Conservation (phyloP, 129 eudicot genomes). For the Lactuca sativa region DNA sequence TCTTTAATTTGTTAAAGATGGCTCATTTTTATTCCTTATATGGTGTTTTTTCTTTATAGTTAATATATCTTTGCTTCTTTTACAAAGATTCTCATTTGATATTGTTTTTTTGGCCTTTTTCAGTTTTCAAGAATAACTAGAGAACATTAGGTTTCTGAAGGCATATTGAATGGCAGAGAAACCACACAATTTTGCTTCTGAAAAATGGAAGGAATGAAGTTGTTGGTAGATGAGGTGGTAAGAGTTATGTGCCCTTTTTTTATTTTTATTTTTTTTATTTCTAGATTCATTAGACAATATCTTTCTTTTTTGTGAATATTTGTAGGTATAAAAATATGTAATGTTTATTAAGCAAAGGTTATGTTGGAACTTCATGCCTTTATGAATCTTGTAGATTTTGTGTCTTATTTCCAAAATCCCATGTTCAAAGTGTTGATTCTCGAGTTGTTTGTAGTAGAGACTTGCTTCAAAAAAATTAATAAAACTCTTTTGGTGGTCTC, state of each 20-base stretch:
- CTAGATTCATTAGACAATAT: background rate
- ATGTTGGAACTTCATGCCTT: conserved; percentile 9
- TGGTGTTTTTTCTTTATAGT: too few species aligned
- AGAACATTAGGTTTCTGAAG: background rate
- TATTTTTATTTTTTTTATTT: background rate
- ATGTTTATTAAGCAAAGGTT: conserved; percentile 9
- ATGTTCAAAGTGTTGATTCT: background rate
- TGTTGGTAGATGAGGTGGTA: background rate
- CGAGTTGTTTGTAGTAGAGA: conserved; percentile 17
- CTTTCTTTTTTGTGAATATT: conserved; percentile 23
- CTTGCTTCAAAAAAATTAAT: background rate
- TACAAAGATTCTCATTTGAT: background rate
- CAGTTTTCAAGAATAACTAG: conserved; percentile 1
- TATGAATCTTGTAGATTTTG: conserved; percentile 8
- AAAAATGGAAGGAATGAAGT: background rate
- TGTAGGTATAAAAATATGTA: conserved; percentile 18
- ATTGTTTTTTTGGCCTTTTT: background rate
- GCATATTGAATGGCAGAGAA: conserved; percentile 4
- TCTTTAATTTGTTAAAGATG: too few species aligned
- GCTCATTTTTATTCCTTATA: too few species aligned
- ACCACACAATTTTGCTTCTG: conserved; percentile 8
- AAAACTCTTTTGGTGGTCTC: background rate
- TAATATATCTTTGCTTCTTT: background rate
- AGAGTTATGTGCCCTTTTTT: background rate
- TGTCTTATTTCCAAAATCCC: background rate